Evolutionary conservation across 108 stramenopile genomes (phyloP).

Genomic region (Thalassiosira profunda): DNA sequence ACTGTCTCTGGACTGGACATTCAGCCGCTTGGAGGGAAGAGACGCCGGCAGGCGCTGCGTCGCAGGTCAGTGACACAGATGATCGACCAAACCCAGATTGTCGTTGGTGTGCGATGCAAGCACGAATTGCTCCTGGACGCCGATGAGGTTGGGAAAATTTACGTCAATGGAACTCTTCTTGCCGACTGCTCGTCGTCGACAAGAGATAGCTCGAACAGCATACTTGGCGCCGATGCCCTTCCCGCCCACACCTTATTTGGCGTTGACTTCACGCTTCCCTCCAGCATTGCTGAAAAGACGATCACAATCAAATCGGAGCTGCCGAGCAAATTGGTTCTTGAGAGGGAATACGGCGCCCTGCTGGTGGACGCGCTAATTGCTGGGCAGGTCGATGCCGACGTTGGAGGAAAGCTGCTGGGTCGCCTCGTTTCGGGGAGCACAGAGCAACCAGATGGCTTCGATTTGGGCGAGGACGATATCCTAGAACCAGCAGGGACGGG

Average conservation of each 20-base stretch:
- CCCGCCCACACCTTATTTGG: slow-evolving; percentile 75
- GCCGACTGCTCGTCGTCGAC: slow-evolving; percentile 32
- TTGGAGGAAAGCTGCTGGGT: slow-evolving; percentile 61
- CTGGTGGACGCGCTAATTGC: slow-evolving; percentile 71
- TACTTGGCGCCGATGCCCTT: slow-evolving; percentile 45
- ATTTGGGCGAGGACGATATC: slow-evolving; percentile 39
- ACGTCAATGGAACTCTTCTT: slow-evolving; percentile 74
- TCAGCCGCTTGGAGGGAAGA: not conserved
- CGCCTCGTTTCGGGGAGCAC: slow-evolving; percentile 64
- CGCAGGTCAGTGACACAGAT: slow-evolving; percentile 33
- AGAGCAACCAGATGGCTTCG: slow-evolving; percentile 33
- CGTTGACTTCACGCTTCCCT: slow-evolving; percentile 71
- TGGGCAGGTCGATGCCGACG: slow-evolving; percentile 52
- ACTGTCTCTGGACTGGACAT: slow-evolving; percentile 4
- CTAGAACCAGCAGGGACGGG: slow-evolving; percentile 25
- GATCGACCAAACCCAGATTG: slow-evolving; percentile 50
- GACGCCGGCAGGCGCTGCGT: slow-evolving; percentile 18
- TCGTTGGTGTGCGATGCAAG: slow-evolving; percentile 57
- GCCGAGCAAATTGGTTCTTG: slow-evolving; percentile 31
- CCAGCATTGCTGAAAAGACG: slow-evolving; percentile 34
- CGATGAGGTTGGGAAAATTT: slow-evolving; percentile 66
- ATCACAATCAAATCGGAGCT: slow-evolving; percentile 60
- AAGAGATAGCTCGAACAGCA: slow-evolving; percentile 19
- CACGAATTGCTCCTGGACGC: slow-evolving; percentile 73
- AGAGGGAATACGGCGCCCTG: slow-evolving; percentile 40